Evolutionary conservation across 148 eudicot species (phyloP).

Genomic region (Nyssa sinensis): DNA sequence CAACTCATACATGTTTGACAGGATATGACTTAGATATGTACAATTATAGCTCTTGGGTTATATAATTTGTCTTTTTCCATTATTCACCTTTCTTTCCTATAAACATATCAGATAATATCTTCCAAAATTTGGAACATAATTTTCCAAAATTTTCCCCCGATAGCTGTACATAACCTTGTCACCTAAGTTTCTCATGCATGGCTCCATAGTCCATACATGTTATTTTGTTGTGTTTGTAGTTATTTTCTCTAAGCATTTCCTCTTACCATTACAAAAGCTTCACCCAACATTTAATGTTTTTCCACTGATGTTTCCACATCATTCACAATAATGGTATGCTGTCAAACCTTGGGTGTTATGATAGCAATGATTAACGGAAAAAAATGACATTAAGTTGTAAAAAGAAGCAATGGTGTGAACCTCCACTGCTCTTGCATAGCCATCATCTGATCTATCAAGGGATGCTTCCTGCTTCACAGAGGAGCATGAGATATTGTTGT

Average conservation of each 20-base stretch:
- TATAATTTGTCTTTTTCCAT: too few relatives aligned
- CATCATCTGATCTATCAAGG: slow-evolving; percentile 13
- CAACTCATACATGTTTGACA: not conserved
- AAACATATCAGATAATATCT: too few relatives aligned
- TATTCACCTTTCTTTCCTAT: not conserved
- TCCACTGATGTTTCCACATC: not conserved
- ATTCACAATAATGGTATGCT: not conserved
- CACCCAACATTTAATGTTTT: too few relatives aligned
- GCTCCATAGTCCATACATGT: too few relatives aligned
- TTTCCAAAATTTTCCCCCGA: too few relatives aligned
- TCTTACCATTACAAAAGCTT: not conserved
- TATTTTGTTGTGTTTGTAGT: not conserved
- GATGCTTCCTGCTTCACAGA: slow-evolving; percentile 15
- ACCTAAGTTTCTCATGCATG: too few relatives aligned
- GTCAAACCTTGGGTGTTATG: not conserved
- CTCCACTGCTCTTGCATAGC: slow-evolving; percentile 29
- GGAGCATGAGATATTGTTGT: slow-evolving; percentile 19
- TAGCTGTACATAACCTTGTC: too few relatives aligned
- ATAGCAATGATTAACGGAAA: not conserved
- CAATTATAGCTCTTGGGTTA: not conserved
- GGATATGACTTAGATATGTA: not conserved
- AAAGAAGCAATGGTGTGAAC: slow-evolving; percentile 12
- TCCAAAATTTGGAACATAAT: too few relatives aligned
- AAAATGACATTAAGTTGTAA: not conserved
- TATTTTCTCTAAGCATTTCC: not conserved